Evolutionary conservation across 306 rosid genomes (phyloP).

Genomic region (Glycine latifolia): DNA sequence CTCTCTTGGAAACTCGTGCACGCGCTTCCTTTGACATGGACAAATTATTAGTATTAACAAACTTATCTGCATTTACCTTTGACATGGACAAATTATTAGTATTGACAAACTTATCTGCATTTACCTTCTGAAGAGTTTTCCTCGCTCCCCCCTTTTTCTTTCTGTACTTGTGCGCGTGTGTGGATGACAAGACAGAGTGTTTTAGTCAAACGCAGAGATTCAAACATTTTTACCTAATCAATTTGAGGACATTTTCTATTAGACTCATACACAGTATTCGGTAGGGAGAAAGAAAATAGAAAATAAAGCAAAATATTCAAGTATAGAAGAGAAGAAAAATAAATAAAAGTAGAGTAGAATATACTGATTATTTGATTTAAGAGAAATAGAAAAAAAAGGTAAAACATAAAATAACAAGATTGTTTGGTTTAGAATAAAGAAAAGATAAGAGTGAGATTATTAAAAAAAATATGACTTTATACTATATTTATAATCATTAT

Average conservation of each 20-base stretch:
- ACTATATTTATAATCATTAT: too few relatives aligned
- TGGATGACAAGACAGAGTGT: slow-evolving; percentile 1
- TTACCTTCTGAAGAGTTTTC: slow-evolving; percentile 16
- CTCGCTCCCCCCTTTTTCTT: background rate
- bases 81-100: slow-evolving; percentile 36
- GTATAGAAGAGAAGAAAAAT: too few relatives aligned
- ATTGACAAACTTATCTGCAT: slow-evolving; percentile 38
- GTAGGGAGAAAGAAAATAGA: too few relatives aligned
- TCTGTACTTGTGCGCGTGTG: background rate
- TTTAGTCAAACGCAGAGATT: slow-evolving; percentile 36
- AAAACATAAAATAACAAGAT: too few relatives aligned
- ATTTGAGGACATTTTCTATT: background rate
- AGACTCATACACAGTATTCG: background rate
- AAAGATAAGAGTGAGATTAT: too few relatives aligned
- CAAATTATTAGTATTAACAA: slow-evolving; percentile 24
- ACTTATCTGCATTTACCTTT: slow-evolving; percentile 32
- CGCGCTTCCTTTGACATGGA: slow-evolving; percentile 44
- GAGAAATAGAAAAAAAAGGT: too few relatives aligned
- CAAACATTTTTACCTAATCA: slow-evolving; percentile 37
- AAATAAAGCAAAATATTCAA: too few relatives aligned
- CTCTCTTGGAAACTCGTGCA: slow-evolving; percentile 44
- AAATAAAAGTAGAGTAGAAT: too few relatives aligned
- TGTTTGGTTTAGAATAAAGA: too few relatives aligned
- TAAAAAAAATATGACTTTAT: too few relatives aligned
- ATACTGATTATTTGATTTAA: too few relatives aligned